These are phyloP conservation scores for Ceriops decandra DNA, from an alignment of 345 rosid genomes.

Conservation along the genomic window DNA sequence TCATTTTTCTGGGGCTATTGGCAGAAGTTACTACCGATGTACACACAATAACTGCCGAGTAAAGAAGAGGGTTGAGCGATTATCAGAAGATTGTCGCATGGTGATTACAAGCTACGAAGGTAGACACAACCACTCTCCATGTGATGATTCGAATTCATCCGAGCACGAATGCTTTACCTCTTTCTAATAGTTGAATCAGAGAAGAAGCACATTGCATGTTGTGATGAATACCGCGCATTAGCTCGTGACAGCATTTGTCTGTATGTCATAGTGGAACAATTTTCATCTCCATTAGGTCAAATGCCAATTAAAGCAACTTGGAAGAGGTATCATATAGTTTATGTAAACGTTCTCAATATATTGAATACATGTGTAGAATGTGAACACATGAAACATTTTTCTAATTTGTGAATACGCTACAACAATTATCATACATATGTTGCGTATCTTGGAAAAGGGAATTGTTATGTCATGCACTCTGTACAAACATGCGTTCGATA, in stretches of 20 bases:
- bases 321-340: not conserved
- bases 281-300: not conserved
- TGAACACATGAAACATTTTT: no score
- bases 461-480: no score
- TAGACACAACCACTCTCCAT: slow-evolving; percentile 87
- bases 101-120: slow-evolving; percentile 98
- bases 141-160: slow-evolving; percentile 73
- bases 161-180: slow-evolving; percentile 67
- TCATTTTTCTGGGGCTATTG: not conserved
- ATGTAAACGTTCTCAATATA: not conserved
- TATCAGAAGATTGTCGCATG: slow-evolving; percentile 95
- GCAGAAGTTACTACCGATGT: slow-evolving; percentile 89
- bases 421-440: no score
- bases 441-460: no score
- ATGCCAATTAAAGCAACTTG: not conserved
- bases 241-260: not conserved
- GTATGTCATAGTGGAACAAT: not conserved
- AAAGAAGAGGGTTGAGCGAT: slow-evolving; percentile 93
- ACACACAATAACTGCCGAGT: slow-evolving; percentile 82
- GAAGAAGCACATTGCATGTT: not conserved
- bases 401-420: no score
- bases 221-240: not conserved
- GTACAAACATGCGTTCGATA: no score
- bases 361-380: not conserved
- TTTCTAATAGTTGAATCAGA: slow-evolving; percentile 29